A percentile compares a stretch with the other conserved stretches of the same genome.
phyloP scores from a whole-genome alignment of 2,329 filamentous ascomycete species.

The Alternaria triticina region DNA sequence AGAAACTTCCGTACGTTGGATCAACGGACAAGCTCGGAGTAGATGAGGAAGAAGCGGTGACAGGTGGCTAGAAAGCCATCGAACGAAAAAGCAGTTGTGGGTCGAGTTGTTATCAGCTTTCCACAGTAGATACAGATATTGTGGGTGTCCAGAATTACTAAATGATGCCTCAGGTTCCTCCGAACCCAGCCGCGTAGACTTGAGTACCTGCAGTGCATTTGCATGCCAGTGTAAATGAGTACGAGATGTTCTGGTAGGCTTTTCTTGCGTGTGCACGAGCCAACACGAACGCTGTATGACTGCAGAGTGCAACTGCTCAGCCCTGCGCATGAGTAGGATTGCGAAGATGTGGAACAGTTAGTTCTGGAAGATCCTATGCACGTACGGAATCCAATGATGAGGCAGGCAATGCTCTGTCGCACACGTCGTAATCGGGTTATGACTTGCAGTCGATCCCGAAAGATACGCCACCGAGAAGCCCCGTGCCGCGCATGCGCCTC shows the following conservation, averaged over 20 bases:
- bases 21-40: neutral
- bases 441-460: constrained; percentile 15
- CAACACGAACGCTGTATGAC: neutral
- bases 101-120: neutral
- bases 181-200: neutral
- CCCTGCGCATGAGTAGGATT: constrained; percentile 2
- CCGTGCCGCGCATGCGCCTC: constrained; percentile 3
- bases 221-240: neutral
- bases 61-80: neutral
- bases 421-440: constrained; percentile 12
- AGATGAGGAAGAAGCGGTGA: neutral
- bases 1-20: neutral
- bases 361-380: neutral
- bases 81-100: neutral
- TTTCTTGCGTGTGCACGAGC: neutral
- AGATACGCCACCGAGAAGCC: constrained; percentile 11
- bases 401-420: constrained; percentile 12
- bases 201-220: neutral
- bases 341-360: neutral
- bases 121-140: neutral
- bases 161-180: neutral
- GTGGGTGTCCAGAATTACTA: neutral
- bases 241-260: neutral
- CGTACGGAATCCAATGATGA: constrained; percentile 12
- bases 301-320: neutral